Evolutionary conservation across 108 stramenopile genomes (phyloP), one percentile per base, ranked within the genome.

Genomic region (Asterionellopsis glacialis): DNA sequence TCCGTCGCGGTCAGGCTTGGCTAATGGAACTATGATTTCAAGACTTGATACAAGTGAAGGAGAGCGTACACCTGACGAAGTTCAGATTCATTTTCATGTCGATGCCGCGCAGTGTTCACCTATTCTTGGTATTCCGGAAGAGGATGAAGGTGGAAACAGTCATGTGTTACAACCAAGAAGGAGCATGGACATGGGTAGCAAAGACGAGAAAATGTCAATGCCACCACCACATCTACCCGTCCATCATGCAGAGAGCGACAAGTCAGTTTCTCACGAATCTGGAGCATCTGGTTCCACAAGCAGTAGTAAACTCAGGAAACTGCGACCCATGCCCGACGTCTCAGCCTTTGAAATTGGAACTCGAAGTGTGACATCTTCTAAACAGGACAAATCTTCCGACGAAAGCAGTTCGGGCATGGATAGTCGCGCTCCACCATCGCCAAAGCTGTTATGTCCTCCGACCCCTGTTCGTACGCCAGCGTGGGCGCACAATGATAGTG

Each of bases 311-410:
- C 60, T 67, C 7, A 58, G 76, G 40, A 68, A 75, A 52, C 39
- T 76, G 40, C 68, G 89, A 33, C 89, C 89, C 9, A 90, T 87
- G 83, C 89, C 89, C 0, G 89, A 90, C 54, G 85, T 82, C 49
- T 83, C 81, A 11, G 89, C 89, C 1, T 90, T 90, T 69, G 82
- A 84, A 33, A 65, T 61, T 45, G 69, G 63, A 25, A 22, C 41
- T 14, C 18, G 19, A n/a, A 40, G 63, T 28, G 41, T 44, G 43
- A 70, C 62, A 3, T 76, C 83, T 5, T 69, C 76, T 10, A 74
- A 69, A 21, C 74, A 58, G 15, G 67, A 71, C 40, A 67, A 67
- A 23, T 84, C 80, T 0, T 62, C 61, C 44, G 79, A 79, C 53
- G 69, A 67, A 27, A 57, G 45, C 24, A 43, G 55, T 1, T 15